Evolutionary conservation across 169 alveolate genomes (phyloP).

Genomic region (Babesia gibsoni): DNA sequence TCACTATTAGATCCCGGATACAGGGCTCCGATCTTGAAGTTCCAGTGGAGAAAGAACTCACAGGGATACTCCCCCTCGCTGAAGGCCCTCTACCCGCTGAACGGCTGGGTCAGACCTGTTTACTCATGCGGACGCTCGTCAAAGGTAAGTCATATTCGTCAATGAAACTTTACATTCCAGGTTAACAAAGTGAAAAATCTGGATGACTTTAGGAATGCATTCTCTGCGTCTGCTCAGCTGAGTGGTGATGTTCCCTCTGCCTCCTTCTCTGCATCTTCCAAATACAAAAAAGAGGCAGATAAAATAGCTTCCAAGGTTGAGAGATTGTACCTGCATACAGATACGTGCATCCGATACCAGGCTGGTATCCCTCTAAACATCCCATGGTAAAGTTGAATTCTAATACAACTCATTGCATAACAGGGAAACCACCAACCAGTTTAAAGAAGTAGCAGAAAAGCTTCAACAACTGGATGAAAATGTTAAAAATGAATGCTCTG

Average conservation of each 20-base stretch:
- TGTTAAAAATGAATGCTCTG: constrained; percentile 19
- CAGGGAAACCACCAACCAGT: constrained; percentile 47
- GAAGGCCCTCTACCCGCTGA: constrained; percentile 60
- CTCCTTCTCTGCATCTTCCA: constrained; percentile 61
- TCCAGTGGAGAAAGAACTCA: constrained; percentile 50
- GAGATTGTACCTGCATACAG: constrained; percentile 35
- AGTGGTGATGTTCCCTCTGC: constrained; percentile 51
- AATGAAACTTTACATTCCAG: background rate
- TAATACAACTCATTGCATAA: background rate
- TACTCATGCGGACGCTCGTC: constrained; percentile 59
- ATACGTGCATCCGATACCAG: constrained; percentile 54
- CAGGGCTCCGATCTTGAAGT: constrained; percentile 62
- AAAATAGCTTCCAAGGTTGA: constrained; percentile 39
- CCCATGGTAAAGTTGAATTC: constrained; percentile 32
- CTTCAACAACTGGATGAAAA: constrained; percentile 17
- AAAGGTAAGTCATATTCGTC: constrained; percentile 5
- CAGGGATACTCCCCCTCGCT: constrained; percentile 63
- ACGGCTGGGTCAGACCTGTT: constrained; percentile 66
- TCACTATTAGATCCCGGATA: constrained; percentile 61
- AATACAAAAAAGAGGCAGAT: constrained; percentile 34
- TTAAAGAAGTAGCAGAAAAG: constrained; percentile 10
- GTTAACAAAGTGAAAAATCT: constrained; percentile 40
- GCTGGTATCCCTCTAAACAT: constrained; percentile 62
- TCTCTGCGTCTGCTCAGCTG: constrained; percentile 55
- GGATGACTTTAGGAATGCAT: constrained; percentile 54